Percentiles rank a stretch among this genome's conserved stretches.
These are phyloP conservation scores for Saposhnikovia divaricata DNA, from an alignment of 129 eudicot species.

Conservation along the genomic window DNA sequence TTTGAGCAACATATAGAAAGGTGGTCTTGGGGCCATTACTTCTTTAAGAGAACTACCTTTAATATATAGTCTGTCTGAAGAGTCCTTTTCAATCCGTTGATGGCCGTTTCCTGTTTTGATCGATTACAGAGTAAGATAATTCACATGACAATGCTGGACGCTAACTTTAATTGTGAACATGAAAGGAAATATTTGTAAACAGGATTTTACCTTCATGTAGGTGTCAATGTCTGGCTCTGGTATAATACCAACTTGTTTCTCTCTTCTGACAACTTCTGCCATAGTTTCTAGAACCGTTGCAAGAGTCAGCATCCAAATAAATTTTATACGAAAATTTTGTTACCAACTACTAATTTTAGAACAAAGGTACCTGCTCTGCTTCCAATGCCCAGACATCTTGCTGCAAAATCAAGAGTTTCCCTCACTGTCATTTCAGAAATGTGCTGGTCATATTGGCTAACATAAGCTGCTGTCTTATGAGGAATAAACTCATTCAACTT, in stretches of 20 bases:
- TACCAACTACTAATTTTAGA: background rate
- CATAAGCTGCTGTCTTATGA: slow-evolving; percentile 16
- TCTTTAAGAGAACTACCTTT: slow-evolving; percentile 7
- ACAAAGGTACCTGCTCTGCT: slow-evolving; percentile 17
- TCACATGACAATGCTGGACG: background rate
- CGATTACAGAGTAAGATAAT: background rate
- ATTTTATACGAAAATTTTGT: background rate
- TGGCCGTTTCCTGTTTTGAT: slow-evolving; percentile 11
- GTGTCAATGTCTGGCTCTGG: slow-evolving; percentile 19
- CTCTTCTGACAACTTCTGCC: slow-evolving; percentile 13
- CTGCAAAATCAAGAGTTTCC: slow-evolving; percentile 18
- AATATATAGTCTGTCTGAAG: slow-evolving; percentile 20
- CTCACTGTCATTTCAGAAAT: slow-evolving; percentile 19
- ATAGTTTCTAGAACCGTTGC: slow-evolving; percentile 2
- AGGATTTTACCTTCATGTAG: slow-evolving; percentile 19
- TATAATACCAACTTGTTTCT: slow-evolving; percentile 12
- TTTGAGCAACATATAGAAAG: background rate
- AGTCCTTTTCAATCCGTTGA: slow-evolving; percentile 12
- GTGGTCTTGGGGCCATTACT: background rate
- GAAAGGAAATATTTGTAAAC: background rate
- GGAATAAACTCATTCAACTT: slow-evolving; percentile 17
- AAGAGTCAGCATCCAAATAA: background rate
- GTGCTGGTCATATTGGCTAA: slow-evolving; percentile 18
- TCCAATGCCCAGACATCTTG: slow-evolving; percentile 19
- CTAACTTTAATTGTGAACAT: background rate